A percentile compares a stretch with the other conserved stretches of the same genome.
Conservation (phyloP, 2,329 filamentous ascomycete genomes). For the Alternaria burnsii region DNA sequence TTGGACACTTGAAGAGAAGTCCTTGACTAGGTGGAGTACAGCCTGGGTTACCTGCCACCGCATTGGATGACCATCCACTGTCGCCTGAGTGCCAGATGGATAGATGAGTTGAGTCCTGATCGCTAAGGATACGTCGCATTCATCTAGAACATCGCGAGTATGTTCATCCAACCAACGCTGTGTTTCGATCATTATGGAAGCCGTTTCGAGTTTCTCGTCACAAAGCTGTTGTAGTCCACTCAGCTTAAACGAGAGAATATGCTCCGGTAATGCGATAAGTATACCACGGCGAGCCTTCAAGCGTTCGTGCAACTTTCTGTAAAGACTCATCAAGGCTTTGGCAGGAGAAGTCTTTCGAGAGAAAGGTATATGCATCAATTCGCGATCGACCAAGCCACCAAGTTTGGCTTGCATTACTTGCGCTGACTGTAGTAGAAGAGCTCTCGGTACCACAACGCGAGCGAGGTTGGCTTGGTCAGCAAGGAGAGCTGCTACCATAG, state of each 20-base stretch:
- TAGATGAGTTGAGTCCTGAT: constrained; percentile 56
- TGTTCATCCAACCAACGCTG: constrained; percentile 60
- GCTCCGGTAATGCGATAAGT: constrained; percentile 69
- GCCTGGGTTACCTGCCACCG: constrained; percentile 52
- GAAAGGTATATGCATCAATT: constrained; percentile 66
- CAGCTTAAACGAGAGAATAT: constrained; percentile 71
- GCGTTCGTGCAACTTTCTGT: constrained; percentile 53
- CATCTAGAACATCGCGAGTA: constrained; percentile 70
- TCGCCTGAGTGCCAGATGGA: constrained; percentile 52
- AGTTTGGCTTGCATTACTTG: constrained; percentile 65
- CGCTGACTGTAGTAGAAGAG: constrained; percentile 66
- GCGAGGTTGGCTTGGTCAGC: constrained; percentile 55
- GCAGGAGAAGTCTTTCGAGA: constrained; percentile 60
- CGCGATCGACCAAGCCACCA: constrained; percentile 63
- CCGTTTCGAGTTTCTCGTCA: constrained; percentile 55
- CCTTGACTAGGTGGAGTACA: constrained; percentile 44
- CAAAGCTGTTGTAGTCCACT: constrained; percentile 67
- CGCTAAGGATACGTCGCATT: constrained; percentile 60
- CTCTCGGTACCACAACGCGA: constrained; percentile 65
- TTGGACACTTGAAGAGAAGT: constrained; percentile 47
- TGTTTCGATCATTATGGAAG: constrained; percentile 59
- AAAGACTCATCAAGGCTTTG: constrained; percentile 38
- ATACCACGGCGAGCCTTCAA: constrained; percentile 59
- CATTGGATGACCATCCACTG: constrained; percentile 52
- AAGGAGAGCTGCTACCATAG: constrained; percentile 63